Conservation (phyloP, 2,329 filamentous ascomycete species). For the Pestalotiopsis sp. region DNA sequence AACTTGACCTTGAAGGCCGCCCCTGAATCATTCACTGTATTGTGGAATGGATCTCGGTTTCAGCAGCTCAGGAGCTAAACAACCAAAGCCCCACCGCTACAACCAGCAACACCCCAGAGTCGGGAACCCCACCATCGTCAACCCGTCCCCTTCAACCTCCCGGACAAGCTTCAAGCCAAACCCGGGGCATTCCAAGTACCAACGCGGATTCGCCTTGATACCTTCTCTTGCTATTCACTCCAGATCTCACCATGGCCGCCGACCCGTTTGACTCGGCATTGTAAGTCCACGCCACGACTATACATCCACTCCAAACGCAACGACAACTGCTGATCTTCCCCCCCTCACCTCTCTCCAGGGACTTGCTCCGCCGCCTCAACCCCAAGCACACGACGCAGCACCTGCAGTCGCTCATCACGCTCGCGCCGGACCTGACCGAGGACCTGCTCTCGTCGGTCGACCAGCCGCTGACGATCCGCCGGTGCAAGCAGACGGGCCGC, state of each 20-base stretch:
- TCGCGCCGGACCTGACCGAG: constrained; percentile 91
- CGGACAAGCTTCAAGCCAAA: neutral
- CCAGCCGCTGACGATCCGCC: constrained; percentile 84
- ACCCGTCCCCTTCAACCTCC: neutral
- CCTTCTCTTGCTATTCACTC: neutral
- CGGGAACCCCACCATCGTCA: constrained; percentile 9
- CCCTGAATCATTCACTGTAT: neutral
- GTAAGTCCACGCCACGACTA: constrained; percentile 46
- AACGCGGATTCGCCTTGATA: constrained; percentile 8
- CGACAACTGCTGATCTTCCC: constrained; percentile 13
- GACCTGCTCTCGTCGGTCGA: constrained; percentile 97
- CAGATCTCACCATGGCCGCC: constrained; percentile 43
- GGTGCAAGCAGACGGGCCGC: constrained; percentile 84
- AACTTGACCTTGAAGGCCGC: neutral
- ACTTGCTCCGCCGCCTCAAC: constrained; percentile 96
- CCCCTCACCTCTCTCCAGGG: constrained; percentile 64
- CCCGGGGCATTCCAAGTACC: neutral
- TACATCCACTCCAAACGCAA: constrained; percentile 6
- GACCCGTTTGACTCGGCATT: constrained; percentile 77
- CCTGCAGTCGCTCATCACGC: constrained; percentile 83
- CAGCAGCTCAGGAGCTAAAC: neutral
- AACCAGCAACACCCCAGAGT: neutral
- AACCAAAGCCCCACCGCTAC: neutral
- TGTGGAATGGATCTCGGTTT: neutral
- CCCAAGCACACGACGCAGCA: constrained; percentile 89